These are phyloP conservation scores for Debaryomyces coudertii DNA, from an alignment of 1,139 yeast species.

Conservation along the genomic window DNA sequence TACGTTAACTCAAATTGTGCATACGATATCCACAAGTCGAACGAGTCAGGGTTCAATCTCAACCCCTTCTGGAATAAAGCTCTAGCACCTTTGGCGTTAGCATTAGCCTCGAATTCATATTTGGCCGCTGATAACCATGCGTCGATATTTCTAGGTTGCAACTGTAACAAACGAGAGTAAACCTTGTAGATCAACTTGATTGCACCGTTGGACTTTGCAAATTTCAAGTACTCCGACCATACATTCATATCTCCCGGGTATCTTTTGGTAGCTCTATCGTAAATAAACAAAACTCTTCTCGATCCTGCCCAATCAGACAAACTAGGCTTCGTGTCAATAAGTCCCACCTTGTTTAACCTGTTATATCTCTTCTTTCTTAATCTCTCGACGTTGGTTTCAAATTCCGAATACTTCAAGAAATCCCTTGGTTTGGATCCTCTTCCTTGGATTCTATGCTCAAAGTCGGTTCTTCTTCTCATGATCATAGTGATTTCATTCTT, in stretches of 20 bases:
- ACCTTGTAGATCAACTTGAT: constrained; percentile 80
- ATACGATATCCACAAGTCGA: constrained; percentile 80
- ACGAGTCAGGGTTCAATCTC: constrained; percentile 77
- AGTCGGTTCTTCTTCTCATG: constrained; percentile 93
- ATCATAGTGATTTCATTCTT: constrained; percentile 80
- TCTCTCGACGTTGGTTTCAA: constrained; percentile 79
- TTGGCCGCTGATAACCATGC: constrained; percentile 97
- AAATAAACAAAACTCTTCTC: constrained; percentile 80
- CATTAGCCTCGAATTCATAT: constrained; percentile 86
- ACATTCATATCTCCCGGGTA: constrained; percentile 77
- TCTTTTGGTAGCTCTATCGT: constrained; percentile 78
- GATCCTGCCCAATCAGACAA: constrained; percentile 88
- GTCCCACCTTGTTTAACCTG: constrained; percentile 59
- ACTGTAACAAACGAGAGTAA: constrained; percentile 74
- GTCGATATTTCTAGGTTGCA: constrained; percentile 88
- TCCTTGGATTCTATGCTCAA: constrained; percentile 87
- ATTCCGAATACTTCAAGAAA: constrained; percentile 76
- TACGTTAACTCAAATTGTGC: constrained; percentile 87
- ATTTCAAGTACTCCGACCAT: constrained; percentile 79
- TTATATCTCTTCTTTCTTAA: constrained; percentile 72
- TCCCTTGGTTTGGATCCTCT: constrained; percentile 82
- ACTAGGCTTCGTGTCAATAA: constrained; percentile 56
- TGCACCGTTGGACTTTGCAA: constrained; percentile 74
- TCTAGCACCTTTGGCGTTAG: constrained; percentile 89
- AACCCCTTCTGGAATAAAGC: constrained; percentile 81